Evolutionary conservation across 164 flowering plant genomes (phyloP).

Genomic region (Umbilicus rupestris): DNA sequence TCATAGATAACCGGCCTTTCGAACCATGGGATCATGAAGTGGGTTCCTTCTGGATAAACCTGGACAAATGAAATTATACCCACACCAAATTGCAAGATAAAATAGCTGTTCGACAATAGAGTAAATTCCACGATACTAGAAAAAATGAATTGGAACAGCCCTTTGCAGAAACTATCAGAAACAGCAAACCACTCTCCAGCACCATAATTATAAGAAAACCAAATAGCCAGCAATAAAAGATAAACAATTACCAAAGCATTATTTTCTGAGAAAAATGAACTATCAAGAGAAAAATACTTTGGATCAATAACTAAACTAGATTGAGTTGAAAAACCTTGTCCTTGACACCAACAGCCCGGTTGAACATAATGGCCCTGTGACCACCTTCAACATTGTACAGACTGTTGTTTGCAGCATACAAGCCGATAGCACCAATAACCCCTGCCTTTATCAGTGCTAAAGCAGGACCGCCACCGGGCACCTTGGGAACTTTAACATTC

Average conservation of each 20-base stretch:
- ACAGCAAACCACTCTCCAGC: too few relatives aligned
- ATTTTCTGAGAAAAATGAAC: too few relatives aligned
- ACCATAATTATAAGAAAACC: too few relatives aligned
- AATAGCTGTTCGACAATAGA: background rate
- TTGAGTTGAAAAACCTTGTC: slow-evolving; percentile 44
- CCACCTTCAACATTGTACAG: slow-evolving; percentile 98
- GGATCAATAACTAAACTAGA: background rate
- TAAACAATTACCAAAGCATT: too few relatives aligned
- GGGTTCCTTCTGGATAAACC: slow-evolving; percentile 86
- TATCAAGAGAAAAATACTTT: background rate
- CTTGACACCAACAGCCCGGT: slow-evolving; percentile 70
- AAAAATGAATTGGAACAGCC: too few relatives aligned
- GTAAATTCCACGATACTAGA: background rate
- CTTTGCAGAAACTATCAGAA: too few relatives aligned
- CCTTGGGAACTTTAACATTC: slow-evolving; percentile 44
- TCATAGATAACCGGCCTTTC: slow-evolving; percentile 70
- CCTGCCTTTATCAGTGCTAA: slow-evolving; percentile 48
- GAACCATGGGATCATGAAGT: slow-evolving; percentile 67
- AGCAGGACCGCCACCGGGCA: slow-evolving; percentile 47
- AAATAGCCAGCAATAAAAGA: too few relatives aligned
- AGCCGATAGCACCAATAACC: slow-evolving; percentile 54
- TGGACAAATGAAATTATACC: slow-evolving; percentile 14
- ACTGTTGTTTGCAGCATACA: slow-evolving; percentile 63
- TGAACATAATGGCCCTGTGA: slow-evolving; percentile 84
- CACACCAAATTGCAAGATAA: background rate